phyloP scores from a whole-genome alignment of 768 basidiomycete species.

The Clathrus columnatus region DNA sequence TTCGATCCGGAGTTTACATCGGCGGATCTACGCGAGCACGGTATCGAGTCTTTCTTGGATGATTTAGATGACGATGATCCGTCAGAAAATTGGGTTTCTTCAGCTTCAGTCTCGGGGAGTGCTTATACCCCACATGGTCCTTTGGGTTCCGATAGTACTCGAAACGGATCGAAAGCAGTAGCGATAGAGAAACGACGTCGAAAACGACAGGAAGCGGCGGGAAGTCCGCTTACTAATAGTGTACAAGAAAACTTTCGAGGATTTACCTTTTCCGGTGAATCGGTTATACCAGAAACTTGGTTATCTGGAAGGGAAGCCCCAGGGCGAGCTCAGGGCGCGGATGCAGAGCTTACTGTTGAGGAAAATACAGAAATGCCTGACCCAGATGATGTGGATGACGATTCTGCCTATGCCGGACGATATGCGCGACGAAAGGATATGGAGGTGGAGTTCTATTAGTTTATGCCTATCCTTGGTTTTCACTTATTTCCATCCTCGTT shows the following conservation, averaged over 20 bases:
- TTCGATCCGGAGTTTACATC: constrained; percentile 98
- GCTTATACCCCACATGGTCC: constrained; percentile 69
- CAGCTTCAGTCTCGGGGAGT: constrained; percentile 29
- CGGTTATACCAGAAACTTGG: constrained; percentile 8
- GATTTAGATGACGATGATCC: constrained; percentile 32
- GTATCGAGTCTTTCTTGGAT: constrained; percentile 28
- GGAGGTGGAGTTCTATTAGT: constrained; percentile 25
- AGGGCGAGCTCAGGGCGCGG: constrained; percentile 16
- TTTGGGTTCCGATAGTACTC: constrained; percentile 47
- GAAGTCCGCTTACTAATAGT: constrained; percentile 75
- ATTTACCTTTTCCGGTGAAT: constrained; percentile 73
- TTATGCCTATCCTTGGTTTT: constrained; percentile 22
- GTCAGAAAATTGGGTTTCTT: constrained; percentile 19
- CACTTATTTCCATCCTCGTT: too few species aligned
- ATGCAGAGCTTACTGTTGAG: constrained; percentile 28
- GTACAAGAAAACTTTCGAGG: constrained; percentile 97
- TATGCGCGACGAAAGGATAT: constrained; percentile 53
- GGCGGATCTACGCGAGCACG: constrained; percentile 75
- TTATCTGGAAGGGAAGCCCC: constrained; percentile 1
- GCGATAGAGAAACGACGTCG: constrained; percentile 44
- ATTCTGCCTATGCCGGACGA: constrained; percentile 52
- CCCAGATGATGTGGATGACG: constrained; percentile 73
- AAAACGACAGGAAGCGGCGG: constrained; percentile 36
- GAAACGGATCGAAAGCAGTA: constrained; percentile 31
- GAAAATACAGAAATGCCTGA: constrained; percentile 32